Evolutionary conservation across 345 rosid species (phyloP), one percentile per base, ranked within the genome.

Genomic region (Lumnitzera littorea): DNA sequence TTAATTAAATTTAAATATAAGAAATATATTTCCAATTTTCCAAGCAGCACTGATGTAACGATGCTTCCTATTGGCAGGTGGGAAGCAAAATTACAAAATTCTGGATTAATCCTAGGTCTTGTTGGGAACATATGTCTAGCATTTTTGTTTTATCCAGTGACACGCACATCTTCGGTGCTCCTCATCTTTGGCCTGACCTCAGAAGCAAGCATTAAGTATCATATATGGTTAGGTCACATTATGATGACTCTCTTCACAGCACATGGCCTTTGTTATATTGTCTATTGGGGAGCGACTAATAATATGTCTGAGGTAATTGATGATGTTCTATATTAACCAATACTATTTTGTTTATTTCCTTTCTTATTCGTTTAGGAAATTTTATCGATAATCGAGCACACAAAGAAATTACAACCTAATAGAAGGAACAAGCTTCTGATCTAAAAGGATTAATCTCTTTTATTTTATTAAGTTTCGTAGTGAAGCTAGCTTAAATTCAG

Each of bases 121-220:
- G 64, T 72, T 11, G 81, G 81, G 50, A 74, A 78, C 62, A 65
- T 78, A 15, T 68, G 79, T 51, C 56, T 78, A 1, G 24, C 81
- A 16, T 61, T 76, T 63, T 68, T 81, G 10, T 76, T 81, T 70
- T 78, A 71, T 59, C 81, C 83, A 14, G 86, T 78, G 67, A 70
- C 78, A 13, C 65, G 83, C 49, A 77, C 76, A 9, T 81, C 83
- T 0, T 78, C 86, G 23, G 60, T 81, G 48, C 56, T 78, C 57
- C 75, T 54, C 29, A 56, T 81, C 41, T 43, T 78, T 27, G 81
- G 83, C n/a, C 62, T 81, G 20, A 78, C 79, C 10, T 78, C 78
- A 0, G 86, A 81, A 54, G 60, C 60, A 2, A 64, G 77, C 60
- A 67, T 81, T 60, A 81, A 78, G 63, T 81, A 81, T 52, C 86